Base-by-base conservation (phyloP, 345 rosid genomes). In the Populus nigra region DNA sequence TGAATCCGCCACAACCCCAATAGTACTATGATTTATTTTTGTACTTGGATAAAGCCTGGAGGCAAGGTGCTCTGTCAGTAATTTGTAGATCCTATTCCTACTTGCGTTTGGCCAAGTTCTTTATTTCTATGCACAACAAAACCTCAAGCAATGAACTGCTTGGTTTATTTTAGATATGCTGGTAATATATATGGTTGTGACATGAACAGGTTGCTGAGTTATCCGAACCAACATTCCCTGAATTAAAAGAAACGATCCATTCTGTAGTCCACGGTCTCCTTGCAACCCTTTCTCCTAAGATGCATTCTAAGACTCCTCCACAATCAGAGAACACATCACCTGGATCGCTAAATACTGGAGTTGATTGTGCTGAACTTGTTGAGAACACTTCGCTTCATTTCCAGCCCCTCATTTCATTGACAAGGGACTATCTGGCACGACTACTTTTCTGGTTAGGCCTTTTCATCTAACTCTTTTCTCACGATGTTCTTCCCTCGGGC, bases 261-360 rank as follows among this genome's bases (percentile, higher is more conserved):
- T 92, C 94, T 8, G 97, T 95, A 41, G 91, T 93, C 71, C 97
- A 95, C 72, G 98, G 98, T 77, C 98, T 95, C 80, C 93, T 93
- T 31, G 97, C 99, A 65, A 95, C 98, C 62, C 87, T 95, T 78
- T 95, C 99, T 50, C 96, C 94, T 0, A 91, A 84, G 86, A 88
- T 95, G 91, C 97, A 95, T 70, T 95, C 93, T 5, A 88, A 92
- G 86, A 80, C 84, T 77, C 97, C 97, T 50, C 77, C 90, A 55
- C 76, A 66, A 27, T 82, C 90, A 33, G 99, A 91, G 77, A 83
- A 78, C 73, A 67, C 88, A 11, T 67, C 91, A 66, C 36, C 86
- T 57, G 88, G 89, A 71, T 72, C 87, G 45, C 73, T 88, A 57
- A 90, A 84, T 68, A 77, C 83, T 50, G 84, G 87, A 2, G 80